Base-by-base conservation (phyloP, 306 rosid genomes). In the Clitoria ternatea region DNA sequence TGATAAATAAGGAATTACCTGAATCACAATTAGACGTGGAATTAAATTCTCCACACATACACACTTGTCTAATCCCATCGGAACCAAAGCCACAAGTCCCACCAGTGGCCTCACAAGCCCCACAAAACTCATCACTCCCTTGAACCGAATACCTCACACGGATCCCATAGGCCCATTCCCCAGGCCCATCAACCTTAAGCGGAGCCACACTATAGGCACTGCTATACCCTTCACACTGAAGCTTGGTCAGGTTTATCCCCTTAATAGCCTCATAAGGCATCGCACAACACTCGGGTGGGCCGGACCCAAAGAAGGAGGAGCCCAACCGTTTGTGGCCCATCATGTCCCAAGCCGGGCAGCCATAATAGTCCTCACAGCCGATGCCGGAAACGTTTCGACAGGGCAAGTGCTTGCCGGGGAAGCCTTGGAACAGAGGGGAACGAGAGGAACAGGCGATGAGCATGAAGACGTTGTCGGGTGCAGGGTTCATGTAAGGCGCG, bases 131-230 rank as follows among this genome's bases (percentile, higher is more conserved):
- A 7, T 87, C 88, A 29, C 80, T 89, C 45, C 89, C 96, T 48
- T 91, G 96, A 24, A 86, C 91, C 1, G 96, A 87, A 69, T 89
- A 95, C 66, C 85, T 87, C 61, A 95, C 89, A 1, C 97, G 96
- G 27, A 95, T 91, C 61, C 99, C 99, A 27, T 89, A 95, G 1
- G 90, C 56, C 99, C 99, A 95, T 15, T 57, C 86, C 15, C 64
- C 48, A 2, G 99, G 83, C 69, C 97, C 97, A 71, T 82, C 89
- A 2, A 91, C 70, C 32, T 84, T 91, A 66, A 91, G 18, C 0
- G 99, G 99, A 2, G 99, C 97, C n/a, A 95, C 76, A 29, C 55
- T 95, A 4, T 89, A 95, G 13, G 96, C 99, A 61, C 99, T 95
- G 7, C 89, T 90, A 20, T 95, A 95, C 47, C 96, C 97, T 83